Evolutionary conservation across 305 asterid species (phyloP), one percentile per base, ranked within the genome.

Genomic region (Salvia sclarea): DNA sequence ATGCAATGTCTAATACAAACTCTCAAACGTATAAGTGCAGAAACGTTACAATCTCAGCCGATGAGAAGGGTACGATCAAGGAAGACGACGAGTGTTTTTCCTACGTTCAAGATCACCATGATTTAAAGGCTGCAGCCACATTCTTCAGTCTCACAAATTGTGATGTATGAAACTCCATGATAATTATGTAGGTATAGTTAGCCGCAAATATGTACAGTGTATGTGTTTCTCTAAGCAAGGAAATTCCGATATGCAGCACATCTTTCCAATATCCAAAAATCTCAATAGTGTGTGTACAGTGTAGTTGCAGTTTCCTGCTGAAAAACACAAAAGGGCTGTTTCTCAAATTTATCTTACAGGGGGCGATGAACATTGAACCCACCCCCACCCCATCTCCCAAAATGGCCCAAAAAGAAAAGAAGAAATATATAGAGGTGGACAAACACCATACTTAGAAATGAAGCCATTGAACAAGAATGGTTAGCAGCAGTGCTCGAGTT

Each of bases 101-200:
- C 6, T 76, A 74, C 41, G 74, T 79, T 35, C 55, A 75, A 75
- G 80, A 80, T 43, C 82, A 76, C 49, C 76, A 72, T 6, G 80
- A 83, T 62, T 71, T 85, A 9, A 76, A 81, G 78, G 84, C 76
- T 16, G 83, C 83, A 50, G 76, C 78, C 16, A 74, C 81, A 11
- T 70, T 78, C 56, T 78, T 82, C 72, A 74, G 76, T 76, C 85
- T 85, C 78, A 28, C 88, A 38, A 85, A 81, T 69, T 74, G 82
- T 56, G 83, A 71, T 68, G 66, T 61, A 52, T 76, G 80, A 80
- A 55, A 13, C 3, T 44, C 66, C 14, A 4, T 11, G 8, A 18
- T 22, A 58, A 45, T 40, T 50, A 61, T 35, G 61, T 70, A 78
- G 61, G 80, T 74, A 79, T n/a, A 69, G 22, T 4, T 38, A 49